Percentiles rank a stretch among this genome's conserved stretches.
These are phyloP conservation scores for Hemileia vastatrix DNA, from an alignment of 1,284 basidiomycete species.

Conservation along the genomic window DNA sequence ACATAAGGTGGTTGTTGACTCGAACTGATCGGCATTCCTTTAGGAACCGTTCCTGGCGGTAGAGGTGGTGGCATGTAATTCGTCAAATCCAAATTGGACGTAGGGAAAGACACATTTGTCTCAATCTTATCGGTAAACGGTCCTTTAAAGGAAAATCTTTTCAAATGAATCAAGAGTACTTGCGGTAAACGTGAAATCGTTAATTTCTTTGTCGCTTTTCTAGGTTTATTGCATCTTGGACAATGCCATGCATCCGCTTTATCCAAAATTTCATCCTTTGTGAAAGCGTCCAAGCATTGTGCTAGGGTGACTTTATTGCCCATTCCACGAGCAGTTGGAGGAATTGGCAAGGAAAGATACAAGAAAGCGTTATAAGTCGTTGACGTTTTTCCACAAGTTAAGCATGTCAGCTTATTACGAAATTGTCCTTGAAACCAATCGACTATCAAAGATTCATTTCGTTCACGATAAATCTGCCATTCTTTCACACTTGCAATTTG, in stretches of 20 bases:
- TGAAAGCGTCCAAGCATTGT: constrained; percentile 41
- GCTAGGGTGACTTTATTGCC: constrained; percentile 30
- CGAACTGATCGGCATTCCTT: too few species aligned
- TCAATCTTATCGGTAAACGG: constrained; percentile 42
- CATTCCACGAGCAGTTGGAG: constrained; percentile 30
- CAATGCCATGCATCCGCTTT: constrained; percentile 43
- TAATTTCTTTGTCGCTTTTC: constrained; percentile 39
- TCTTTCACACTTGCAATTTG: constrained; percentile 32
- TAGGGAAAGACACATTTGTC: constrained; percentile 36
- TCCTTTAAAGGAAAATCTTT: constrained; percentile 39
- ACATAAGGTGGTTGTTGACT: constrained; percentile 73
- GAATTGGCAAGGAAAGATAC: constrained; percentile 40
- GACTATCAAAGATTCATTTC: constrained; percentile 33
- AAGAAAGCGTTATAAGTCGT: constrained; percentile 44
- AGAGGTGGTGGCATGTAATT: constrained; percentile 43
- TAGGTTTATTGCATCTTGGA: constrained; percentile 37
- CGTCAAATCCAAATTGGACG: constrained; percentile 33
- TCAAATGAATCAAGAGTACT: constrained; percentile 39
- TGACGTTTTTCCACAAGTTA: constrained; percentile 39
- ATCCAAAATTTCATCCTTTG: constrained; percentile 39
- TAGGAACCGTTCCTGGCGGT: too few species aligned
- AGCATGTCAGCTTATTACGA: constrained; percentile 40
- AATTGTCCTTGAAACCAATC: constrained; percentile 37
- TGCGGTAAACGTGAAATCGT: constrained; percentile 38
- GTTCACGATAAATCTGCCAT: constrained; percentile 35